phyloP scores from a whole-genome alignment of 169 alveolate genomes.

The Cystoisospora suis region DNA sequence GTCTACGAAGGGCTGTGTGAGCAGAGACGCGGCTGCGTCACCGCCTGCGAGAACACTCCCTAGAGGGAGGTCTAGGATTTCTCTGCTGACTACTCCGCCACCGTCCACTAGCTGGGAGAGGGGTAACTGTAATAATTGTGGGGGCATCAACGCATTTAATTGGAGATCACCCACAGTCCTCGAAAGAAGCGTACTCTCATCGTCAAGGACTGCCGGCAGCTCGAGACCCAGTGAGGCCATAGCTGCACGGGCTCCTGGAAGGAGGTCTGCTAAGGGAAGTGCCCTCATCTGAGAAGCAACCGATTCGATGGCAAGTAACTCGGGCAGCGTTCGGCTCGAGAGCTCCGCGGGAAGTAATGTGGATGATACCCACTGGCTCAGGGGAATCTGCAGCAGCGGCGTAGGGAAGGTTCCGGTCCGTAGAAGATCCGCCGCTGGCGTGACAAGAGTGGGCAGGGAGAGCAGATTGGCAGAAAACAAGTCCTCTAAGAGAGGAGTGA shows the following conservation, averaged over 20 bases:
- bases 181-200: not conserved
- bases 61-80: conserved; percentile 9
- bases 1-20: conserved; percentile 17
- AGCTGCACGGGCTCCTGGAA: conserved; percentile 6
- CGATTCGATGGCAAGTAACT: not conserved
- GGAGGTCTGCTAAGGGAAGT: not conserved
- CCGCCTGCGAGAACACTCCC: conserved; percentile 19
- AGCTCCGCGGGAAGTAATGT: not conserved
- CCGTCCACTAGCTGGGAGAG: conserved; percentile 16
- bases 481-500: conserved; percentile 17
- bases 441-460: not conserved
- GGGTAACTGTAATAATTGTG: not conserved
- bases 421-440: not conserved
- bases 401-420: conserved; percentile 12
- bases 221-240: not conserved
- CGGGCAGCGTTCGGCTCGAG: not conserved
- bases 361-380: conserved; percentile 11
- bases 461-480: not conserved
- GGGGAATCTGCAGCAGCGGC: not conserved
- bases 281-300: not conserved
- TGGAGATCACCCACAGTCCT: conserved; percentile 14
- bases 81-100: not conserved
- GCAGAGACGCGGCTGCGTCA: conserved; percentile 8
- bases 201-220: not conserved
- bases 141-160: not conserved